Conservation (phyloP, 2,329 filamentous ascomycete genomes). For the Colletotrichum coccodes region DNA sequence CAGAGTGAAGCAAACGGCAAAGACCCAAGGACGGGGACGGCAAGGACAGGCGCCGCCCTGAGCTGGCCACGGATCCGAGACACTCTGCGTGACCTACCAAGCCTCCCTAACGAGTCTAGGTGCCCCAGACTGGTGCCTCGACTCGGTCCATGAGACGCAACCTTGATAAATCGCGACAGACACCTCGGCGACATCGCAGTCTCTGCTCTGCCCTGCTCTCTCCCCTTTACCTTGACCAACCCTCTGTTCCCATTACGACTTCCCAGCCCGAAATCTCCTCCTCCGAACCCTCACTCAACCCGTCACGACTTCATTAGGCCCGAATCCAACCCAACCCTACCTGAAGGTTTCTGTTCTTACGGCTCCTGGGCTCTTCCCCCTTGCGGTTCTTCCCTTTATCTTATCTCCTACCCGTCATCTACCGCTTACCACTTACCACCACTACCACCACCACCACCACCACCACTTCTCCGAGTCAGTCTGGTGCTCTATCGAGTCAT, state of each 20-base stretch:
- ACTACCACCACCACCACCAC: too few species aligned
- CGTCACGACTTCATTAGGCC: background rate
- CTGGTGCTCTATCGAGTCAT: slow-evolving; percentile 23
- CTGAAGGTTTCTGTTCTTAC: background rate
- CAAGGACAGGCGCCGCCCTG: slow-evolving; percentile 23
- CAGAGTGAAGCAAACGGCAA: background rate
- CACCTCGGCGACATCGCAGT: slow-evolving; percentile 6
- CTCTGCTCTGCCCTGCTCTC: background rate
- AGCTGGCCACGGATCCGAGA: slow-evolving; percentile 33
- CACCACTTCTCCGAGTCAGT: slow-evolving; percentile 23
- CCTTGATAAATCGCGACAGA: slow-evolving; percentile 27
- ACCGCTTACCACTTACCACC: background rate
- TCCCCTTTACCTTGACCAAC: background rate
- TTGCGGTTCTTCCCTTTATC: slow-evolving; percentile 12
- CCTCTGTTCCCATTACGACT: background rate
- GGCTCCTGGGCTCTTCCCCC: background rate
- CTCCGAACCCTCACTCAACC: background rate
- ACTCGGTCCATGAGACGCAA: slow-evolving; percentile 18
- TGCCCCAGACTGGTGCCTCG: slow-evolving; percentile 7
- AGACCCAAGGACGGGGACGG: slow-evolving; percentile 3
- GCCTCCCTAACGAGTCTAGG: background rate
- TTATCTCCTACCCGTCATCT: slow-evolving; percentile 18
- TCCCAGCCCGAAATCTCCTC: background rate
- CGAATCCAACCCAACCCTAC: background rate
- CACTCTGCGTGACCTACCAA: slow-evolving; percentile 29